A percentile compares a stretch with the other conserved stretches of the same genome.
These are phyloP conservation scores for Madurella mycetomatis DNA, from an alignment of 2,329 filamentous ascomycete genomes.

Conservation along the genomic window DNA sequence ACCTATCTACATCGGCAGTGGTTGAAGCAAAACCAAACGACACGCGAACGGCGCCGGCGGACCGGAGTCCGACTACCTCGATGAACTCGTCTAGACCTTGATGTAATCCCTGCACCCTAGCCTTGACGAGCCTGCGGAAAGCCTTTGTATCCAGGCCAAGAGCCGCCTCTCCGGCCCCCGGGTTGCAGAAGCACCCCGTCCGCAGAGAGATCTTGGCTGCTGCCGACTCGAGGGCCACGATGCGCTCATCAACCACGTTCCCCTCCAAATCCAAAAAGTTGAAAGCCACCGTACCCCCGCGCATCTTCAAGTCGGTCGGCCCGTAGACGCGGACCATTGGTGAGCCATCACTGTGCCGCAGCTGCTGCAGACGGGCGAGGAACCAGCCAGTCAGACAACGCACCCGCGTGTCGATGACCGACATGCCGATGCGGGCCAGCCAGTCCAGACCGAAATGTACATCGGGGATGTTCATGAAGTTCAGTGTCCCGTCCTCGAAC, in stretches of 20 bases:
- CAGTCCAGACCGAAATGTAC: conserved; percentile 36
- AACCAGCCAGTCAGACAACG: conserved; percentile 36
- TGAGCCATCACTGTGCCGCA: conserved; percentile 32
- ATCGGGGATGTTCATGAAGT: conserved; percentile 38
- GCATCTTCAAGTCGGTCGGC: conserved; percentile 26
- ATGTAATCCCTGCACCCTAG: background rate
- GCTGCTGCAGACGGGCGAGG: conserved; percentile 28
- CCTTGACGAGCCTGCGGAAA: conserved; percentile 13
- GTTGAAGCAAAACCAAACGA: conserved; percentile 38
- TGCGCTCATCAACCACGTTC: conserved; percentile 34
- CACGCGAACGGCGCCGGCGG: conserved; percentile 35
- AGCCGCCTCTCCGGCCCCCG: conserved; percentile 36
- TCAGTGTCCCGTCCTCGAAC: conserved; percentile 40
- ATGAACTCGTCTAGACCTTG: conserved; percentile 25
- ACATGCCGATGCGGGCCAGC: conserved; percentile 29
- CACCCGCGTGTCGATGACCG: conserved; percentile 30
- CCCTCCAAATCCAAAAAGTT: conserved; percentile 35
- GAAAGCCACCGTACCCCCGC: conserved; percentile 38
- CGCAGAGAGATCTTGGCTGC: conserved; percentile 35
- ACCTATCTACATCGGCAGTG: conserved; percentile 33
- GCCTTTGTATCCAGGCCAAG: conserved; percentile 27
- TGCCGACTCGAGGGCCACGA: conserved; percentile 34
- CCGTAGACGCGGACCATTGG: conserved; percentile 36
- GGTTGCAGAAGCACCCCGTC: conserved; percentile 42
- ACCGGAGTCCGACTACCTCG: conserved; percentile 20